Conservation (phyloP, 768 basidiomycete species). For the Rhizopogon sp. region DNA sequence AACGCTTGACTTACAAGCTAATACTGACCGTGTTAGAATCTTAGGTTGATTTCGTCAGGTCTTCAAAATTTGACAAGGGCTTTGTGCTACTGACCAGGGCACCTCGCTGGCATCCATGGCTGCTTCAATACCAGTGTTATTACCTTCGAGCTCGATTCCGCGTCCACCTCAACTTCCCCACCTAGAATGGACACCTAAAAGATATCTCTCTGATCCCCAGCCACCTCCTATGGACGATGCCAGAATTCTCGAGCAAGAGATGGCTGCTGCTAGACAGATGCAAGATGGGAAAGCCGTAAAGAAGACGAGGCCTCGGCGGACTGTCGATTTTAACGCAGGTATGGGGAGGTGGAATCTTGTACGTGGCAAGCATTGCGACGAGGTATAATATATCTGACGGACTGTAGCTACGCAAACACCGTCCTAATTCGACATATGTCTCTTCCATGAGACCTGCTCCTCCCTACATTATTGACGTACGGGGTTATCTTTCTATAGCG, state of each 20-base stretch:
- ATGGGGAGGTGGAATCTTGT: slow-evolving; percentile 86
- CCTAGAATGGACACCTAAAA: slow-evolving; percentile 73
- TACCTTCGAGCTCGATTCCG: slow-evolving; percentile 41
- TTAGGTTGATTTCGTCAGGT: background rate
- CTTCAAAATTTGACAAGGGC: background rate
- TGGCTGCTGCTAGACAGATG: slow-evolving; percentile 65
- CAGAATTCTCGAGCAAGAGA: slow-evolving; percentile 71
- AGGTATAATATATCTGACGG: background rate
- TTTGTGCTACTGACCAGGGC: background rate
- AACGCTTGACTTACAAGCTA: background rate
- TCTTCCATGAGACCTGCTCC: slow-evolving; percentile 80
- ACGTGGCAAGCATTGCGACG: slow-evolving; percentile 20
- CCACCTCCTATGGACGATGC: slow-evolving; percentile 79
- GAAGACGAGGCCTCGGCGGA: slow-evolving; percentile 88
- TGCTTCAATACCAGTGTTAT: slow-evolving; percentile 44
- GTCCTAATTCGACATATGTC: slow-evolving; percentile 73
- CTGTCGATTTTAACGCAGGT: slow-evolving; percentile 91
- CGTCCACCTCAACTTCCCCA: slow-evolving; percentile 32
- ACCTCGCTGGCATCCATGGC: slow-evolving; percentile 8
- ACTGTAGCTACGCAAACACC: slow-evolving; percentile 64
- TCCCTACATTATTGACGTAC: slow-evolving; percentile 86
- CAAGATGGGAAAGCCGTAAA: slow-evolving; percentile 81
- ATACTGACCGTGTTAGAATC: background rate
- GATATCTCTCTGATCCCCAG: slow-evolving; percentile 59
- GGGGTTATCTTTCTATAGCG: slow-evolving; percentile 20